phyloP scores from a whole-genome alignment of 768 basidiomycete genomes.

The Naematelia encephala region DNA sequence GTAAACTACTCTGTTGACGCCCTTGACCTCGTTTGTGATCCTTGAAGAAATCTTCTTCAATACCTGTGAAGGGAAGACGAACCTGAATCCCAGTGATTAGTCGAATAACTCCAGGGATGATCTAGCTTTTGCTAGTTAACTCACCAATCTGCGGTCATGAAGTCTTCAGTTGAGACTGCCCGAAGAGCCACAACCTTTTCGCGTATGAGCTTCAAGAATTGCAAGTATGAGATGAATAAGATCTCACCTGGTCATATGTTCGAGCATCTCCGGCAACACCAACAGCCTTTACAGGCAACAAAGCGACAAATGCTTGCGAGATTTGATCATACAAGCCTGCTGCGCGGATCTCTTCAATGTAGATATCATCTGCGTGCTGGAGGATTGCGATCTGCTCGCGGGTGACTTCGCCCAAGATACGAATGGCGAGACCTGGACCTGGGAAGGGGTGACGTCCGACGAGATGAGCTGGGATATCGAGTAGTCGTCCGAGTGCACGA shows the following conservation, averaged over 20 bases:
- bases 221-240: neutral
- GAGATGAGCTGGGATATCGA: constrained; percentile 85
- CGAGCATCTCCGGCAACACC: constrained; percentile 96
- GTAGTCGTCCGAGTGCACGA: constrained; percentile 80
- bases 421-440: constrained; percentile 95
- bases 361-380: constrained; percentile 86
- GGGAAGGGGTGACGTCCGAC: constrained; percentile 98
- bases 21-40: constrained; percentile 87
- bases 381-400: constrained; percentile 83
- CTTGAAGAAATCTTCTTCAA: constrained; percentile 87
- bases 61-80: constrained; percentile 88
- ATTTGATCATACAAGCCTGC: constrained; percentile 91
- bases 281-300: constrained; percentile 92
- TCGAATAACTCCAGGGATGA: no score
- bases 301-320: constrained; percentile 91
- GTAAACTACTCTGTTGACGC: constrained; percentile 87
- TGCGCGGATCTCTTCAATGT: constrained; percentile 94
- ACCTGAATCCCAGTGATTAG: constrained; percentile 63
- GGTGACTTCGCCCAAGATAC: constrained; percentile 92
- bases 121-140: no score
- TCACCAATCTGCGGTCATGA: constrained; percentile 99
- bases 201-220: neutral
- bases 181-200: constrained; percentile 75
- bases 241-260: constrained; percentile 79
- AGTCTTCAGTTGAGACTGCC: constrained; percentile 96